These are phyloP conservation scores for Brassica hybrid DNA, from an alignment of 441 rosid genomes.

Conservation along the genomic window DNA sequence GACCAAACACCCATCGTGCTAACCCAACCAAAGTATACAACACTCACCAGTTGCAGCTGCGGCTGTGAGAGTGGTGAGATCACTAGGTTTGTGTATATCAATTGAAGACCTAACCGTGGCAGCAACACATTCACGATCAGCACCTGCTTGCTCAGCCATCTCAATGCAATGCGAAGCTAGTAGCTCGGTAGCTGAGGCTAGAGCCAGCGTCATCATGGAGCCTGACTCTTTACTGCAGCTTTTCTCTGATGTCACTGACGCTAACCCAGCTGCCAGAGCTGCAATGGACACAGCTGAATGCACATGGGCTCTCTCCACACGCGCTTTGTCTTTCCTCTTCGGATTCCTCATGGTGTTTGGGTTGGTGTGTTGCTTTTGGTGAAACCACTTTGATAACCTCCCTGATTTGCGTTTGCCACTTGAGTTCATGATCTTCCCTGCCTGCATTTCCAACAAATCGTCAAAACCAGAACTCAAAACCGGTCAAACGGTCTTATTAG, in stretches of 20 bases:
- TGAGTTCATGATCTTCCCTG: constrained; percentile 53
- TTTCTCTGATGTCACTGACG: constrained; percentile 61
- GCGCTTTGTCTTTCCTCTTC: constrained; percentile 70
- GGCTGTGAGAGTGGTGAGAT: constrained; percentile 84
- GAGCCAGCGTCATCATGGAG: constrained; percentile 66
- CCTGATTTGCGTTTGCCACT: constrained; percentile 51
- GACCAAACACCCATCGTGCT: constrained; percentile 16
- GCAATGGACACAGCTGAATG: constrained; percentile 82
- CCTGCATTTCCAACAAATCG: constrained; percentile 41
- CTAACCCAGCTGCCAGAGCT: constrained; percentile 81
- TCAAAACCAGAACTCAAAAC: constrained; percentile 10
- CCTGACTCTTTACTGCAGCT: constrained; percentile 36
- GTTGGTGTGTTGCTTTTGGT: constrained; percentile 49
- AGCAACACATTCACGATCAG: constrained; percentile 65
- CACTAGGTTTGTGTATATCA: constrained; percentile 68
- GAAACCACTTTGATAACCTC: constrained; percentile 74
- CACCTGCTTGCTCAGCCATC: constrained; percentile 76
- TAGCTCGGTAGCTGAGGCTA: constrained; percentile 83
- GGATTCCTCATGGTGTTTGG: constrained; percentile 29
- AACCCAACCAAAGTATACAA: background rate
- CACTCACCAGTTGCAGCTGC: constrained; percentile 82
- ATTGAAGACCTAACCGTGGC: constrained; percentile 75
- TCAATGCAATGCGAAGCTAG: constrained; percentile 85
- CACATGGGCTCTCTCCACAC: constrained; percentile 66
- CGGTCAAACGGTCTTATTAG: background rate